Base-by-base conservation (phyloP, 202 grass and related monocot genomes). In the Elaeis oleifera region DNA sequence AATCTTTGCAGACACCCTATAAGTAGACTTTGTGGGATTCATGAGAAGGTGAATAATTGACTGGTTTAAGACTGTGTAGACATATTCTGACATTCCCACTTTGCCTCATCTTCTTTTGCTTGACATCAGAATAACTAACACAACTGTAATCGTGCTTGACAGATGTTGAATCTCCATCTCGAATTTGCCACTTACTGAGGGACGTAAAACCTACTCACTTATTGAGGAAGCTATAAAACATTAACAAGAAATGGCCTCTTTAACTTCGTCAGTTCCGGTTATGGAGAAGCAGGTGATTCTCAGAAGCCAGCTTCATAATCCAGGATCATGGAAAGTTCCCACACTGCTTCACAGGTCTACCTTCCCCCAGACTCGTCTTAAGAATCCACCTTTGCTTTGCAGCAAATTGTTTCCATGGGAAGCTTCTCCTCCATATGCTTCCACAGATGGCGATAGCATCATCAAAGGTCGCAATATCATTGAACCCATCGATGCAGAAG, bases 401-500 rank as follows among this genome's bases (percentile, higher is more conserved):
- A 76, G 53, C 9, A 80, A 89, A 54, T 50, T 79, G 61, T 64
- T 91, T 71, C 59, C 82, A 63, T 91, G 79, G 84, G 79, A 91
- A 69, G 56, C 81, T 59, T 83, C 87, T 56, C 66, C 90, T 36
- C 84, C 79, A 49, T 90, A 78, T 78, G 76, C 76, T 55, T 80
- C 81, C 0, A 16, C 63, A 24, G 81, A 81, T 26, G 53, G n/a
- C 62, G 76, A 50, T 66, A 77, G 63, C 32, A 81, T 97, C 67
- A 51, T 97, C 31, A 83, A 62, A 73, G 87, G 84, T 60, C 28
- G 52, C 56, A 65, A 63, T 55, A 50, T 79, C 73, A 65, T 91
- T 4, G 82, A 97, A 67, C 59, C 82, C 67, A 89, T 91, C 20
- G 74, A 75, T 76, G 54, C 88, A 50, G 81, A 86, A 72, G 92